Evolutionary conservation across 345 rosid species (phyloP).

Genomic region (Viola odorata): DNA sequence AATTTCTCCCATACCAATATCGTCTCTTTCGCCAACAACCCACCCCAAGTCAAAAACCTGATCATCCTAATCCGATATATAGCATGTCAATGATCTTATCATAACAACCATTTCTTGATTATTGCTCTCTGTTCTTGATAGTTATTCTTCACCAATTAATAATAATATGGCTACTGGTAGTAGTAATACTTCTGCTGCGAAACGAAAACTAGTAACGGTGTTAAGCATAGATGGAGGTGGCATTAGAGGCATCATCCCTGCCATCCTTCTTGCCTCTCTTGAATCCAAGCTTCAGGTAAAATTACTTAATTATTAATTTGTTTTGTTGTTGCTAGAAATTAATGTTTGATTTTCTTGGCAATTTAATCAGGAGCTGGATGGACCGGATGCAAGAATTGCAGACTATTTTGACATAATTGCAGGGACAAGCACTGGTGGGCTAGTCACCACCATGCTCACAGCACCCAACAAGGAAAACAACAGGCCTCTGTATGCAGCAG

Average conservation of each 20-base stretch:
- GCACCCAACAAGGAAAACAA: constrained; percentile 6
- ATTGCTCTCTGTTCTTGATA: background rate
- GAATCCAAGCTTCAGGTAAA: constrained; percentile 17
- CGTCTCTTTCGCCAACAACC: no score
- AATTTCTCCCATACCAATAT: no score
- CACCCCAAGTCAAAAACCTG: no score
- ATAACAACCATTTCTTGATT: no score
- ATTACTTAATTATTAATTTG: background rate
- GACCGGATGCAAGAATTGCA: constrained; percentile 11
- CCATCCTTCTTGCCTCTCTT: constrained; percentile 15
- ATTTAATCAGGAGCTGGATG: constrained; percentile 16
- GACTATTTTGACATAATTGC: constrained; percentile 15
- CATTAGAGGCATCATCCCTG: constrained; percentile 25
- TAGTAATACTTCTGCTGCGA: no score
- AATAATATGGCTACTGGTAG: constrained; percentile 10
- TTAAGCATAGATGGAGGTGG: constrained; percentile 32
- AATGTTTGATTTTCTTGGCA: no score
- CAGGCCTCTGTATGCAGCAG: constrained; percentile 12
- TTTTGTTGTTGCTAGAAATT: no score
- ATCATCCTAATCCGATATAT: no score
- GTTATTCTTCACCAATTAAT: no score
- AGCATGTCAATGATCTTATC: no score
- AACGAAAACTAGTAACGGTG: constrained; percentile 14
- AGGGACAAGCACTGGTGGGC: constrained; percentile 17
- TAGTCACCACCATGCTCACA: constrained; percentile 7